Evolutionary conservation across 2,329 filamentous ascomycete genomes (phyloP).

Genomic region (Ceratocystis lukuohia): DNA sequence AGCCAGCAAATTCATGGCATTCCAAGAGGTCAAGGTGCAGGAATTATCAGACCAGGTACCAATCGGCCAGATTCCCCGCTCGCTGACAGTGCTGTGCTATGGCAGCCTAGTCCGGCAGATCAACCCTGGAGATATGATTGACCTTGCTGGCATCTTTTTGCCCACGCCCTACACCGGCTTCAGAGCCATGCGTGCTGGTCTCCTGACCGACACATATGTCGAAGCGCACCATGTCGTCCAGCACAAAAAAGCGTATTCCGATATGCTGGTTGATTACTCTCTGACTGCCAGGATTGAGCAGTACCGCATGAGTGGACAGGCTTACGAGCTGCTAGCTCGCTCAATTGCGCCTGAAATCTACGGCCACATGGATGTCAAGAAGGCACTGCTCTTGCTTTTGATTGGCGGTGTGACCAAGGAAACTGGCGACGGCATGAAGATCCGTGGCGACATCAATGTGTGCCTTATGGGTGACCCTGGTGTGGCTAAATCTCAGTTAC

Average conservation of each 20-base stretch:
- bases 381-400: conserved; percentile 83
- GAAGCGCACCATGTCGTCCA: conserved; percentile 89
- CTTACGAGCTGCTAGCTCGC: conserved; percentile 89
- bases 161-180: conserved; percentile 98
- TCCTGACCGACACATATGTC: conserved; percentile 94
- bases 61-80: conserved; percentile 90
- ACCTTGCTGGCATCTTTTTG: conserved; percentile 88
- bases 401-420: conserved; percentile 94
- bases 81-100: conserved; percentile 78
- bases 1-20: conserved; percentile 91
- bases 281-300: conserved; percentile 75
- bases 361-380: conserved; percentile 94
- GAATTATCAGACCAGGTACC: conserved; percentile 99
- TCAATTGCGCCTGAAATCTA: conserved; percentile 97
- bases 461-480: conserved; percentile 98
- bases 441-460: conserved; percentile 96
- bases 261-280: conserved; percentile 69
- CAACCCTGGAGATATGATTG: conserved; percentile 87
- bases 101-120: conserved; percentile 74
- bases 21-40: conserved; percentile 97
- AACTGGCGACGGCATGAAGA: conserved; percentile 96
- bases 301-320: conserved; percentile 70
- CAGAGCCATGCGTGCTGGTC: conserved; percentile 85
- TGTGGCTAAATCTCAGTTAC: conserved; percentile 95
- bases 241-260: conserved; percentile 96